Percentiles rank a stretch among this genome's conserved stretches.
Conservation (phyloP, 2,329 filamentous ascomycete genomes). For the Lachnellula suecica region DNA sequence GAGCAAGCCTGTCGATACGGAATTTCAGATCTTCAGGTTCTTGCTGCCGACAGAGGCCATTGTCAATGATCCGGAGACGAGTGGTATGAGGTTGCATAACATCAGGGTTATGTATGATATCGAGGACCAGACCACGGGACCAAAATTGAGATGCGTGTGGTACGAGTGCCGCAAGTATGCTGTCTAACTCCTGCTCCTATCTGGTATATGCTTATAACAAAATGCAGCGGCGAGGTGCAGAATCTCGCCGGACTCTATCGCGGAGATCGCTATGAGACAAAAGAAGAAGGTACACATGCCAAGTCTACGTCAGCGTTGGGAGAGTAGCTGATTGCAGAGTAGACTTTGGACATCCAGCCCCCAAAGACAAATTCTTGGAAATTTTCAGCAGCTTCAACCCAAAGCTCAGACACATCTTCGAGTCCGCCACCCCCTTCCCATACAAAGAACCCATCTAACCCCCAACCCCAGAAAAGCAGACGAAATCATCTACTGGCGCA, state of each 20-base stretch:
- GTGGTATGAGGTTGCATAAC: neutral
- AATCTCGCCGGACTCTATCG: neutral
- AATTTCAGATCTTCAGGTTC: slow-evolving; percentile 7
- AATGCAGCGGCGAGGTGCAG: neutral
- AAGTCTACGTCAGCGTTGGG: neutral
- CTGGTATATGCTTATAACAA: neutral
- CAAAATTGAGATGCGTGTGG: neutral
- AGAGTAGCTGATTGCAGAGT: neutral
- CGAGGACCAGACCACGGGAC: neutral
- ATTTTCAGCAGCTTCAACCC: neutral
- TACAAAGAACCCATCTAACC: neutral
- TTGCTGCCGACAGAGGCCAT: slow-evolving; percentile 3
- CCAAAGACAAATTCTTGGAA: neutral
- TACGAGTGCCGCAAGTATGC: neutral
- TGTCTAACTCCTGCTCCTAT: neutral
- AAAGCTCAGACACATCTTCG: neutral
- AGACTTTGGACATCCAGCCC: neutral
- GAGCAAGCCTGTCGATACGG: slow-evolving; percentile 1
- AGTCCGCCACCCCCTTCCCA: neutral
- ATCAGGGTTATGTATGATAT: neutral
- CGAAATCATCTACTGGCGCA: neutral
- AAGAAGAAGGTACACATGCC: neutral
- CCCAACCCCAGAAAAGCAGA: neutral
- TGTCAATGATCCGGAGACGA: neutral
- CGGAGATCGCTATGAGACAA: neutral